Conservation (phyloP, 1,139 yeast species). For the Zygosaccharomyces pseudobailii region DNA sequence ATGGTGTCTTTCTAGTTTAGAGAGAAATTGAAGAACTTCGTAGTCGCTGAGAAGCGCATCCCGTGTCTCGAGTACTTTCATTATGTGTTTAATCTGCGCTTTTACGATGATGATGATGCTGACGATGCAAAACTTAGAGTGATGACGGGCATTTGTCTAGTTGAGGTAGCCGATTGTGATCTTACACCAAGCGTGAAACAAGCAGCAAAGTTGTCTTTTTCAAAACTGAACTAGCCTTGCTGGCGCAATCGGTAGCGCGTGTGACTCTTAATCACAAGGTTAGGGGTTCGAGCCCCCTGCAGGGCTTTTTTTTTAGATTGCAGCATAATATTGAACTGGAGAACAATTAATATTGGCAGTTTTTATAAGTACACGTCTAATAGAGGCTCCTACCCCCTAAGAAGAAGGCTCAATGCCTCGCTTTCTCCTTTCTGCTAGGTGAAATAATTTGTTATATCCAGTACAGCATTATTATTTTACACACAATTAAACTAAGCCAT, state of each 20-base stretch:
- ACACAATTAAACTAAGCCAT: not conserved
- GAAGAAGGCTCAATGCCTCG: too few species aligned
- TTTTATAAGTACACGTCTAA: too few species aligned
- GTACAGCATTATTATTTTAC: conserved; percentile 1
- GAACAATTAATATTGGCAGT: too few species aligned
- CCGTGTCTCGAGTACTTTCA: conserved; percentile 32
- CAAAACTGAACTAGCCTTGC: conserved; percentile 36
- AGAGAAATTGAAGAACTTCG: conserved; percentile 32
- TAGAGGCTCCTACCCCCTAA: too few species aligned
- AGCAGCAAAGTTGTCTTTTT: not conserved
- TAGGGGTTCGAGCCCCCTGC: conserved; percentile 46
- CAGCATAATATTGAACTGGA: too few species aligned
- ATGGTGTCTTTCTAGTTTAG: conserved; percentile 36
- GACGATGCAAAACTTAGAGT: not conserved
- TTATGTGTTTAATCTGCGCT: conserved; percentile 2
- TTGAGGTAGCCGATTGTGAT: too few species aligned
- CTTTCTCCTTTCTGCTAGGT: not conserved
- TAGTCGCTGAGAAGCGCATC: conserved; percentile 36
- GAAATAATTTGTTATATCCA: not conserved
- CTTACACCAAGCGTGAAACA: rapidly evolving
- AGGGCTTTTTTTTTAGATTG: conserved; percentile 36
- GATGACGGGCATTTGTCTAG: not conserved
- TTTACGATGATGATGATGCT: not conserved
- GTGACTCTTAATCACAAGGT: conserved; percentile 44
- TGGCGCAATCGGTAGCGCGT: conserved; percentile 47